Base-by-base conservation (phyloP, 2,329 filamentous ascomycete genomes). In the Sporothrix globosa region DNA sequence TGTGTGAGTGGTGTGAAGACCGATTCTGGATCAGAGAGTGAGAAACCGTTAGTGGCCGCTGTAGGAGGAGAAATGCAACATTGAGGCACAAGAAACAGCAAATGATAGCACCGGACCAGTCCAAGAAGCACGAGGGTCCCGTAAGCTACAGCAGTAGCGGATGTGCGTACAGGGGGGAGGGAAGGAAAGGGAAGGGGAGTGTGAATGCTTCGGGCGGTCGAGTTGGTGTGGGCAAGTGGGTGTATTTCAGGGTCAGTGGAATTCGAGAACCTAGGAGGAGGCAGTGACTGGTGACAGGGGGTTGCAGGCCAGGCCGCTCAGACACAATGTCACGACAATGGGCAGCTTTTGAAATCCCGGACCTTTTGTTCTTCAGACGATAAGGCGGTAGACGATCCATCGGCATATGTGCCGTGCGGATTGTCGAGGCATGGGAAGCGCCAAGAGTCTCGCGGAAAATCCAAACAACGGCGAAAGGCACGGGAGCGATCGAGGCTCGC, bases 121-220 rank as follows among this genome's bases (percentile, higher is more conserved):
- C 17, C 34, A 44, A 70, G 44, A 52, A 54, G 54, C 65, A 44
- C 24, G 65, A 67, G 46, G 53, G 69, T 60, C 56, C 54, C 69
- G 65, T 63, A 44, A 68, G 66, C 69, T 71, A 58, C 41, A 50
- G 61, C 66, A 50, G 48, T 54, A 63, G 69, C 65, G 54, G 69
- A 67, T 21, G 52, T 44, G 21, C 39, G 11, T 46, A 39, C 58
- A 63, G 58, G 58, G 58, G 58, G 58, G 21, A 46, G 39, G 58
- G 30, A 14, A 68, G 65, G 61, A 21, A 19, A 65, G 13, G 24
- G 24, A 48, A 34, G 63, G 63, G 53, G 14, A 48, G 61, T 21
- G 63, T 21, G 48, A 53, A 52, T 19, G 41, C 39, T 50, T 30
- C 34, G 50, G 50, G 65, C 24, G 39, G 13, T 65, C 24, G 44